These are phyloP conservation scores for Solanum etuberosum DNA, from an alignment of 257 asterid species.

Conservation along the genomic window DNA sequence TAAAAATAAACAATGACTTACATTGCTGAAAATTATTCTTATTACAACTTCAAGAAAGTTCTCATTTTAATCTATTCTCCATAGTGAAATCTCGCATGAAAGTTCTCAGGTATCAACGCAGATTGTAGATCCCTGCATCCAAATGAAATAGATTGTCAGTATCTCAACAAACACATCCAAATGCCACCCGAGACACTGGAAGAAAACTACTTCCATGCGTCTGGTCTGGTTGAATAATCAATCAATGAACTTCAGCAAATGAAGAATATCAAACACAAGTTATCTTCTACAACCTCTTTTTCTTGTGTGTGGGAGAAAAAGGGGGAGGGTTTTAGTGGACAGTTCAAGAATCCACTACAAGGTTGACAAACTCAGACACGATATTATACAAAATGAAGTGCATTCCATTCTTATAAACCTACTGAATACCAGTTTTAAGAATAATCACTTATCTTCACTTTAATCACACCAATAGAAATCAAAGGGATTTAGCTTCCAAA, in stretches of 20 bases:
- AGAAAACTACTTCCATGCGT: not conserved
- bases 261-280: not conserved
- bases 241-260: not conserved
- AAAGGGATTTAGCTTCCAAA: not conserved
- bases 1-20: not conserved
- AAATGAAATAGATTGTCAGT: not conserved
- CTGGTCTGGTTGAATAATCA: not conserved
- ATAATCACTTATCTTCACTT: not conserved
- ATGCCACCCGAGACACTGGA: not conserved
- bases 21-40: not conserved
- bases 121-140: conserved; percentile 1
- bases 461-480: not conserved
- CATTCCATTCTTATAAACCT: not conserved
- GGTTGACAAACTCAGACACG: not conserved
- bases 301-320: not conserved
- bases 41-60: not conserved
- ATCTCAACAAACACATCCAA: not conserved
- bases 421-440: not conserved
- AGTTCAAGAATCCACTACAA: not conserved
- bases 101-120: not conserved
- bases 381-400: not conserved
- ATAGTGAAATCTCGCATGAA: not conserved
- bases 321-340: not conserved
- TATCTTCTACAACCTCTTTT: not conserved
- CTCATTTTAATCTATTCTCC: too few species aligned